Conservation (phyloP, 768 basidiomycete genomes). For the Leucogyrophana mollusca region DNA sequence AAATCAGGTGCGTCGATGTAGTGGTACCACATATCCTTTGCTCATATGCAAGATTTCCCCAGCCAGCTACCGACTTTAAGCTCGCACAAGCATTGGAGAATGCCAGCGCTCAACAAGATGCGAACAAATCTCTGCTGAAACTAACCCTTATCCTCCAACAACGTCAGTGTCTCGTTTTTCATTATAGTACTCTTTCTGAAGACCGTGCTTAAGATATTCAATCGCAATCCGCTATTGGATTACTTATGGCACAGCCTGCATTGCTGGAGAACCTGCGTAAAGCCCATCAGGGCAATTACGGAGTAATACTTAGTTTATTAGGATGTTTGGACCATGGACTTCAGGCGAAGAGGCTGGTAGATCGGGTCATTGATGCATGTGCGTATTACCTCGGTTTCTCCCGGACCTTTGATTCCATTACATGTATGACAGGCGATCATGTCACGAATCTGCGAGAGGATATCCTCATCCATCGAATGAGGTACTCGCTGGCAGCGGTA, state of each 20-base stretch:
- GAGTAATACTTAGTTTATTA: conserved; percentile 85
- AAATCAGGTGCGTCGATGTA: conserved; percentile 21
- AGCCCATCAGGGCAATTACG: conserved; percentile 90
- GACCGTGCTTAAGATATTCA: conserved; percentile 51
- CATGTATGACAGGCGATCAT: conserved; percentile 65
- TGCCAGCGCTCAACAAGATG: conserved; percentile 77
- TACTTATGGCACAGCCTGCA: conserved; percentile 77
- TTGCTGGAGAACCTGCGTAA: conserved; percentile 86
- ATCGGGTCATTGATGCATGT: conserved; percentile 82
- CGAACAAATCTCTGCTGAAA: conserved; percentile 70
- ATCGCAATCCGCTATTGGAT: conserved; percentile 78
- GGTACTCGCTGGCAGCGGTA: conserved; percentile 81
- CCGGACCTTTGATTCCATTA: conserved; percentile 8
- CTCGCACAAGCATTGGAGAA: conserved; percentile 69
- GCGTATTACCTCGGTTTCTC: conserved; percentile 18
- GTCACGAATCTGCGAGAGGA: conserved; percentile 91
- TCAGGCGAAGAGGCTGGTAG: conserved; percentile 85
- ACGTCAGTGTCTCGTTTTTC: conserved; percentile 36
- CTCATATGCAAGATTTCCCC: conserved; percentile 18
- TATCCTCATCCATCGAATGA: conserved; percentile 77
- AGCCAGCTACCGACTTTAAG: conserved; percentile 52
- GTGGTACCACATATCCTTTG: conserved; percentile 8
- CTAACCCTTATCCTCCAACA: conserved; percentile 81
- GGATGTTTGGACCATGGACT: conserved; percentile 90
- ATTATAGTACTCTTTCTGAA: background rate